These are phyloP conservation scores for Cutaneotrichosporon sp. DNA, from an alignment of 1,284 basidiomycete genomes.

Conservation along the genomic window DNA sequence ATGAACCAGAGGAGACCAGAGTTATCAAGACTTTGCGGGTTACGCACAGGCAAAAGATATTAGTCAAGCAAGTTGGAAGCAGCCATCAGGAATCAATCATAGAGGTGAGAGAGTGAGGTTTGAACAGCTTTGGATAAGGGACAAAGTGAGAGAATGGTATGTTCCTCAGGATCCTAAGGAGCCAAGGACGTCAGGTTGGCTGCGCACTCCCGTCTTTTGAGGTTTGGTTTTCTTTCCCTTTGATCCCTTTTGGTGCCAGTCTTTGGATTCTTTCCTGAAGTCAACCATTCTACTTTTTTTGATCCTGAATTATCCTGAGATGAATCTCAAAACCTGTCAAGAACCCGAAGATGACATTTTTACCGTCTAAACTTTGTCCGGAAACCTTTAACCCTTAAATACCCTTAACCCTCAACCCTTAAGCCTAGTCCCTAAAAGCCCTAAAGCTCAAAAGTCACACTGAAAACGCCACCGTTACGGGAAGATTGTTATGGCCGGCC, in stretches of 20 bases:
- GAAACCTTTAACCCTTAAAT: background rate
- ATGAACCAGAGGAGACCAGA: too few species aligned
- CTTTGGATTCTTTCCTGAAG: background rate
- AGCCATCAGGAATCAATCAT: too few species aligned
- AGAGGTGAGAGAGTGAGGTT: too few species aligned
- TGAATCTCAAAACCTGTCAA: too few species aligned
- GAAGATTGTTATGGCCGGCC: constrained; percentile 12
- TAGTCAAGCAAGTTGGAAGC: too few species aligned
- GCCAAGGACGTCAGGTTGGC: too few species aligned
- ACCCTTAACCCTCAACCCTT: constrained; percentile 1
- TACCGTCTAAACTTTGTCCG: constrained; percentile 6
- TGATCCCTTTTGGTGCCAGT: constrained; percentile 1
- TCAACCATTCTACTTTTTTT: background rate
- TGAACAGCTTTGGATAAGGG: too few species aligned
- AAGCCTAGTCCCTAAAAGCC: too few species aligned
- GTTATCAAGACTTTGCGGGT: background rate
- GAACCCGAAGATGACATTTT: background rate
- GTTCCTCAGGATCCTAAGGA: too few species aligned
- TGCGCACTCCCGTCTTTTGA: background rate
- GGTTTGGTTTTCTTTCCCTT: too few species aligned
- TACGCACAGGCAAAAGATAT: background rate
- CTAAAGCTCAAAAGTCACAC: background rate
- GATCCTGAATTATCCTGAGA: background rate
- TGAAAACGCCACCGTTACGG: constrained; percentile 19
- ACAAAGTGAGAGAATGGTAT: too few species aligned